Conservation (phyloP, 306 rosid species). For the Medicago arabica region DNA sequence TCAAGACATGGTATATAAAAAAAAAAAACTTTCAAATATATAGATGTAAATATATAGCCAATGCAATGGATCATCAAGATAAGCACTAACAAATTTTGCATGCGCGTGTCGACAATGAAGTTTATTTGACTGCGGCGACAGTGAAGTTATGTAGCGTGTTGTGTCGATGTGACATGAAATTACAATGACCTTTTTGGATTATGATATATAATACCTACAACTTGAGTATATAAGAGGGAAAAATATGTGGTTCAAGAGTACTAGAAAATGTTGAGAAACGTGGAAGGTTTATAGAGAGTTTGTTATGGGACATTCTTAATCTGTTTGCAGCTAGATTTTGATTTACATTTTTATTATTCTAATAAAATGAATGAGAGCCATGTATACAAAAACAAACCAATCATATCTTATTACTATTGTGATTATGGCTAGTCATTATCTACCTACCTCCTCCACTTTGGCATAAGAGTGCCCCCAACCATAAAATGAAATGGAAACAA, state of each 20-base stretch:
- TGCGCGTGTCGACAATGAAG: neutral
- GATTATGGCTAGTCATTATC: constrained; percentile 20
- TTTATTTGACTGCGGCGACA: neutral
- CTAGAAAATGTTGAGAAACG: constrained; percentile 27
- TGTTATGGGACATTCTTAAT: constrained; percentile 18
- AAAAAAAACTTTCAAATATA: neutral
- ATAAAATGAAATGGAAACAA: neutral
- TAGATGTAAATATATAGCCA: neutral
- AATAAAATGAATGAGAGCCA: constrained; percentile 27
- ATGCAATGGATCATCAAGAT: constrained; percentile 15
- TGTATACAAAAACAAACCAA: neutral
- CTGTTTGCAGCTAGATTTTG: constrained; percentile 24
- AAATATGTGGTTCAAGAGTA: constrained; percentile 45
- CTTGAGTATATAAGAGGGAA: neutral
- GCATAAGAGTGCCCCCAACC: constrained; percentile 35
- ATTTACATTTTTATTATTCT: neutral
- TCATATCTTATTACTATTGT: neutral
- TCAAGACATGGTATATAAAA: neutral
- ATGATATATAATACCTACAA: constrained; percentile 3
- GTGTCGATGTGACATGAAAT: constrained; percentile 38
- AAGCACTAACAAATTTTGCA: constrained; percentile 28
- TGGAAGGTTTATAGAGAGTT: constrained; percentile 32
- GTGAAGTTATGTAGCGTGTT: constrained; percentile 22
- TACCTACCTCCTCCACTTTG: neutral
- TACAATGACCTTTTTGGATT: constrained; percentile 42